phyloP scores from a whole-genome alignment of 805 yeast species.

The Candida awuae region DNA sequence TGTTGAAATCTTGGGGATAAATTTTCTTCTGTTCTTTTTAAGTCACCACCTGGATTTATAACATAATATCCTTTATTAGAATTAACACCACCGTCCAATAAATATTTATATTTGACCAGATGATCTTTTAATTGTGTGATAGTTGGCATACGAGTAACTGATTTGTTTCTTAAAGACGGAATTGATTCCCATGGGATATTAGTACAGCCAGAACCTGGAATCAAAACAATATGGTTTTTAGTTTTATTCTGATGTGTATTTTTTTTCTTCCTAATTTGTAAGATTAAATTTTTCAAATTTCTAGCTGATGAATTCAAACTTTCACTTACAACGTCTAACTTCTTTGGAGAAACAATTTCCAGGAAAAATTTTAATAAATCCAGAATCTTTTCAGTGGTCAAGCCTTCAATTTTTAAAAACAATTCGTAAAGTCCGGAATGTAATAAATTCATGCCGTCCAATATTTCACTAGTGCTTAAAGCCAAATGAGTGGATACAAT shows the following conservation, averaged over 20 bases:
- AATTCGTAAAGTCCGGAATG: constrained; percentile 8
- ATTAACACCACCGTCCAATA: constrained; percentile 16
- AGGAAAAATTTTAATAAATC: constrained; percentile 57
- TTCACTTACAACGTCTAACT: no score
- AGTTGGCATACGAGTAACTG: constrained; percentile 76
- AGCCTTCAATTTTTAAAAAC: constrained; percentile 9
- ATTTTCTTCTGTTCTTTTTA: constrained; percentile 53
- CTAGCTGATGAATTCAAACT: no score
- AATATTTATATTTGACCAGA: constrained; percentile 20
- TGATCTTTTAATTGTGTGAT: constrained; percentile 35
- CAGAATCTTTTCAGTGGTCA: constrained; percentile 31
- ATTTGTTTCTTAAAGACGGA: constrained; percentile 40
- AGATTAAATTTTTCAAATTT: constrained; percentile 15
- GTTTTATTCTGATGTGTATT: constrained; percentile 15
- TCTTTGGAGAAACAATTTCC: constrained; percentile 56
- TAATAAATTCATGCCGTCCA: no score
- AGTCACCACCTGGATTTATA: constrained; percentile 78
- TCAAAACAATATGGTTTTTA: constrained; percentile 52
- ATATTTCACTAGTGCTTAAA: no score
- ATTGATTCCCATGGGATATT: constrained; percentile 87
- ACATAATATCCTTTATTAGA: constrained; percentile 45
- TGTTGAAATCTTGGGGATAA: constrained; percentile 39
- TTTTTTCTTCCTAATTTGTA: constrained; percentile 14
- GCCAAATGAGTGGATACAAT: neutral
- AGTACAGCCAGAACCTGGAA: constrained; percentile 61